Evolutionary conservation across 805 yeast genomes (phyloP), one percentile per base, ranked within the genome.

Genomic region (Saccharomycopsis lassenensis): DNA sequence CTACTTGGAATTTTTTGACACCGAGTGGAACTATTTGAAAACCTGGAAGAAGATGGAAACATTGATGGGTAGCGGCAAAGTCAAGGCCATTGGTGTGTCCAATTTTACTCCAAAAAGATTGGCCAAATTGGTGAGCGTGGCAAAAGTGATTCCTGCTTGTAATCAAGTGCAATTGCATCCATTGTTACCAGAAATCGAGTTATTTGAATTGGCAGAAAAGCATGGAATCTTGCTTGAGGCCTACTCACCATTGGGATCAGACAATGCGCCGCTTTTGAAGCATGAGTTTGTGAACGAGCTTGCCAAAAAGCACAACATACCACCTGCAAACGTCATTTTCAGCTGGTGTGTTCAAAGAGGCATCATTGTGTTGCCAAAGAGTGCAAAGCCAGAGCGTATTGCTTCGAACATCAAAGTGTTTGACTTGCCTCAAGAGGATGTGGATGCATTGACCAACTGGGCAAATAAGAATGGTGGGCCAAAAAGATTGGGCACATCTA

Each of bases 111-210:
- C 67, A 17, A 64, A 59, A 37, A 65, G 70, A 45, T 50, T 77
- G 41, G 57, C 66, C 41, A 62, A 55, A 32, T 57, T 82, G 40
- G 59, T 78, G 34, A 56, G 56, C 7, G 48, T 60, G 36, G 67
- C 65, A 36, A 67, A 58, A 24, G 52, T 70, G 32, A 66, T 63
- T 21, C 94, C 94, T 4, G 84, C 72, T 7, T 71, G 64, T 26
- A 72, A 77, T 57, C 93, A 83, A 62, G 65, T 80, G 41, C 93
- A 83, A 60, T 56, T 72, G 24, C 91, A 83, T 55, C 85, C 85
- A 29, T 65, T 66, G 43, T 62, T 77, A 40, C 83, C 82, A 33
- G 86, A 81, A 54, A 58, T 54, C 7, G 74, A 74, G 45, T 60
- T 81, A 45, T 50, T 67, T 29, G 65, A 69, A 24, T 77, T 50